Evolutionary conservation across 805 yeast species (phyloP), one percentile per base, ranked within the genome.

Genomic region (Nakazawaea holstii): DNA sequence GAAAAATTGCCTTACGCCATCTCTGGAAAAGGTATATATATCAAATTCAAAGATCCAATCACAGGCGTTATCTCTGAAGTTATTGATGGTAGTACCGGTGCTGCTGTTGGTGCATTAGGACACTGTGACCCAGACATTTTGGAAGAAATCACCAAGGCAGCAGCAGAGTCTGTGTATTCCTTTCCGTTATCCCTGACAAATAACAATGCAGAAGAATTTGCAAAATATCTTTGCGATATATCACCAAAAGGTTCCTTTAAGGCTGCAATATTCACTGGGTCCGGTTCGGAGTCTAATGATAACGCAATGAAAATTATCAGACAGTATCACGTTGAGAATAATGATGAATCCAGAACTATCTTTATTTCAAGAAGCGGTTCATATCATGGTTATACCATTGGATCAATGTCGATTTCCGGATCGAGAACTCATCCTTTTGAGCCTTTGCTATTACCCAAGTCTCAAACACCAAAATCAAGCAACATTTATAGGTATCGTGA

Each of bases 241-340:
- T 71, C 76, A 14, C 74, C 74, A 39, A 50, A 53, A 13, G 71
- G 68, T 11, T 66, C 73, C 5, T 72, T 72, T 54, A 67, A 62
- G 35, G 58, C 68, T 45, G 76, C 74, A 4, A 59, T 68, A 27
- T 70, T 69, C 59, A 67, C 78, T 52, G 80, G 80, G 56, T 75
- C 84, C 2, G 90, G 90, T 45, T 70, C 87, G 17, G 88, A 82
- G 58, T 87, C 88, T 40, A 82, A 82, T 56, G 88, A 82, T 57
- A 86, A 86, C 20, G 87, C 87, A 1, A 60, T 82, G 53, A 82
- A 82, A 58, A 81, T 82, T 58, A 85, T 85, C 14, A 55, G 62
- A 48, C 72, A 68, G 53, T 67, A 69, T 52, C 65, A 60, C 48
- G 54, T 61, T 38, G 73, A 69, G 52, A 64, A 61, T 29, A 66